These are phyloP conservation scores for Brassica incana DNA, from an alignment of 345 rosid genomes.

Conservation along the genomic window DNA sequence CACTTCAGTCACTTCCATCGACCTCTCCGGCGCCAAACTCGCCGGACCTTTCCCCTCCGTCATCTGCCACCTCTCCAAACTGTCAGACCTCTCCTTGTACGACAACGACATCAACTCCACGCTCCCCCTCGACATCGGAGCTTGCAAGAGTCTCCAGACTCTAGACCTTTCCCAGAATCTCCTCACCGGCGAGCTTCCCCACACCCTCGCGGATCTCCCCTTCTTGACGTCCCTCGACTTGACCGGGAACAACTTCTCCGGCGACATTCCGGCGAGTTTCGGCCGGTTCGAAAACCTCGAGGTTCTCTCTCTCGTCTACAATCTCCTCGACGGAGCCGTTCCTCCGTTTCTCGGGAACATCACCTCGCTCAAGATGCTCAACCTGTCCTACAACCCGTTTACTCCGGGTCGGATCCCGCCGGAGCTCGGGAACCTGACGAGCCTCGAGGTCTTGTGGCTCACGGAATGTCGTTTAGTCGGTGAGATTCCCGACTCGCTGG, in stretches of 20 bases:
- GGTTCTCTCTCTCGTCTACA: conserved; percentile 74
- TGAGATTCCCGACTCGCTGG: conserved; percentile 82
- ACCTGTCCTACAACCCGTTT: conserved; percentile 87
- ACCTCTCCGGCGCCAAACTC: conserved; percentile 58
- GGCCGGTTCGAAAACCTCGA: conserved; percentile 70
- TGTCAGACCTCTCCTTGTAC: conserved; percentile 53
- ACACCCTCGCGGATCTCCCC: conserved; percentile 58
- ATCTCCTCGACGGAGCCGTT: conserved; percentile 68
- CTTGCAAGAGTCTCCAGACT: conserved; percentile 55
- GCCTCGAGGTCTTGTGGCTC: conserved; percentile 87
- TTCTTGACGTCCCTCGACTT: conserved; percentile 60
- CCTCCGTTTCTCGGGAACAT: conserved; percentile 74
- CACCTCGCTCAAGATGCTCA: conserved; percentile 65
- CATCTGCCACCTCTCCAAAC: conserved; percentile 65
- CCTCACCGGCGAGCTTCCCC: conserved; percentile 69
- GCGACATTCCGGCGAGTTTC: conserved; percentile 70
- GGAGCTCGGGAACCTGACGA: conserved; percentile 80
- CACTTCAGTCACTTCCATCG: conserved; percentile 60
- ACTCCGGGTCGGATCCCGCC: conserved; percentile 72
- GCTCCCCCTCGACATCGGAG: conserved; percentile 62
- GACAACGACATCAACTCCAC: conserved; percentile 66
- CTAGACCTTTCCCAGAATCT: conserved; percentile 85
- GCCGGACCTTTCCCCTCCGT: conserved; percentile 73
- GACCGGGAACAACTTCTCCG: conserved; percentile 86
- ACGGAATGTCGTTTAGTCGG: conserved; percentile 81